These are phyloP conservation scores for Syzygium jambos DNA, from an alignment of 345 rosid genomes.

Conservation along the genomic window DNA sequence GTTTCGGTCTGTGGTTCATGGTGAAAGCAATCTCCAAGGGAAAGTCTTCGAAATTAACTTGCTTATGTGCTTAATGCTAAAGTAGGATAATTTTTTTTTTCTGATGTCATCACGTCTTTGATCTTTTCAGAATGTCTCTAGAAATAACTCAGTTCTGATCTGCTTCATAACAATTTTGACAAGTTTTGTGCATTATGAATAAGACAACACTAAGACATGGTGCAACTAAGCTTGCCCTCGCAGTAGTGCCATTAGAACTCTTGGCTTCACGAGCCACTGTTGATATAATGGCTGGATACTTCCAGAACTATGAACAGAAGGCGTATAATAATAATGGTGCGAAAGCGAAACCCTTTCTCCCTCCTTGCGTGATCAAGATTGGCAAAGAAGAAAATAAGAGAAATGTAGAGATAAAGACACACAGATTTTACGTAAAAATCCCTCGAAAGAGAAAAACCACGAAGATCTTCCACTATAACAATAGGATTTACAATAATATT, in stretches of 20 bases:
- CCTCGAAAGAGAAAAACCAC: too few species aligned
- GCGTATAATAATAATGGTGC: too few species aligned
- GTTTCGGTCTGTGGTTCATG: conserved; percentile 57
- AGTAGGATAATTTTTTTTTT: conserved; percentile 5
- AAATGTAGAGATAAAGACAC: too few species aligned
- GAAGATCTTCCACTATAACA: too few species aligned
- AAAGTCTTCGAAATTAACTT: conserved; percentile 34
- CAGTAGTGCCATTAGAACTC: not conserved
- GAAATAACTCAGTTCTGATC: not conserved
- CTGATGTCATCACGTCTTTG: not conserved
- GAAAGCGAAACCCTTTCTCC: too few species aligned
- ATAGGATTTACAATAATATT: too few species aligned
- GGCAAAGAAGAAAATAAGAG: too few species aligned
- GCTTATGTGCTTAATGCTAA: conserved; percentile 46
- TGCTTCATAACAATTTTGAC: not conserved
- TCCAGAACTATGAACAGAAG: not conserved
- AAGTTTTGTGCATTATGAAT: not conserved
- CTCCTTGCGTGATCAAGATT: too few species aligned
- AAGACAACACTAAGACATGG: not conserved
- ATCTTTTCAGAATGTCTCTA: not conserved
- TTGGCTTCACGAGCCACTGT: not conserved
- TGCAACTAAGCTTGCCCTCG: not conserved
- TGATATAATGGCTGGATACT: not conserved
- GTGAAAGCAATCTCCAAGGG: conserved; percentile 46
- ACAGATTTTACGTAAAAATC: too few species aligned